Evolutionary conservation across 2,329 filamentous ascomycete species (phyloP).

Genomic region (Cadophora sp.): DNA sequence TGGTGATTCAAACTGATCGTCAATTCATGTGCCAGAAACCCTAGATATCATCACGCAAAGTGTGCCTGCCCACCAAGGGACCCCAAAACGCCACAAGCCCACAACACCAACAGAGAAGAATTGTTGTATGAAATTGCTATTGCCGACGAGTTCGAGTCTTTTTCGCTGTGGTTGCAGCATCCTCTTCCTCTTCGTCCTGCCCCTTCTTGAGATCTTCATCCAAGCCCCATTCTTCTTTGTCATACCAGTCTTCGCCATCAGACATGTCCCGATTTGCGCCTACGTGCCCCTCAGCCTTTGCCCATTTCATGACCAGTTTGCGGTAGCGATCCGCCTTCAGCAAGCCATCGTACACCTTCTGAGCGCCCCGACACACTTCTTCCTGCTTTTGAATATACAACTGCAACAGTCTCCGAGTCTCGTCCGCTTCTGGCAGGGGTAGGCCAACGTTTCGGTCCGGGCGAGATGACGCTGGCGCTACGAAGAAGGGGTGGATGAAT

Average conservation of each 20-base stretch:
- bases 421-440: conserved; percentile 76
- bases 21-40: not conserved
- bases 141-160: conserved; percentile 54
- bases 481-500: conserved; percentile 78
- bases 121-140: conserved; percentile 22
- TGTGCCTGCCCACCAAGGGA: not conserved
- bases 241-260: conserved; percentile 90
- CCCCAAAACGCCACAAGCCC: conserved; percentile 10
- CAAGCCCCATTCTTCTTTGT: conserved; percentile 79
- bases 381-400: conserved; percentile 87
- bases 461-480: conserved; percentile 65
- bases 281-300: conserved; percentile 78
- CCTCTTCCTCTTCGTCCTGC: conserved; percentile 83
- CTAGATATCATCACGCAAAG: conserved; percentile 20
- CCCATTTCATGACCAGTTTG: conserved; percentile 74
- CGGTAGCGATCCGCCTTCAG: conserved; percentile 76
- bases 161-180: conserved; percentile 57
- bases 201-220: conserved; percentile 80
- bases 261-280: conserved; percentile 74
- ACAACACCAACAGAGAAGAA: not conserved
- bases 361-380: conserved; percentile 76
- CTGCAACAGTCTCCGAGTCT: conserved; percentile 75
- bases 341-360: conserved; percentile 72
- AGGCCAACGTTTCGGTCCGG: conserved; percentile 76
- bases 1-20: not conserved